Conservation (phyloP, 257 asterid genomes). For the Solanum habrochaites region DNA sequence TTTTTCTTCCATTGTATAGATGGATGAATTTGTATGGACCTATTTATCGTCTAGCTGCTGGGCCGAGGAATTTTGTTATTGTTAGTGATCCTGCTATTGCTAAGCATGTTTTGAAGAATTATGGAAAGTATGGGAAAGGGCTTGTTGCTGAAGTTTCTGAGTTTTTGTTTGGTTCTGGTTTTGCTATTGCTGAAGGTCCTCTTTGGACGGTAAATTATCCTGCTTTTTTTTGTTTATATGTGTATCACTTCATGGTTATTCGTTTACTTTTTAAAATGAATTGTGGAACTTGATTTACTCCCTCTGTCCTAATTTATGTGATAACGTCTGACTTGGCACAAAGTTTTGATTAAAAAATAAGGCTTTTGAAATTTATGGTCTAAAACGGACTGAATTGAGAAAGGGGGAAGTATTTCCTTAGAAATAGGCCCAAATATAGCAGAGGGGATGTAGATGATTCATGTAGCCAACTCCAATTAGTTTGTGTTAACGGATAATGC, state of each 20-base stretch:
- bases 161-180: constrained; percentile 93
- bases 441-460: neutral
- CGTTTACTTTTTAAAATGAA: neutral
- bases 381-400: neutral
- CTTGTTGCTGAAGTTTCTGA: constrained; percentile 89
- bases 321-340: neutral
- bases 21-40: constrained; percentile 93
- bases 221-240: neutral
- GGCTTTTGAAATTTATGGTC: neutral
- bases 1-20: constrained; percentile 76
- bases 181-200: constrained; percentile 96
- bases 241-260: neutral
- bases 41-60: constrained; percentile 78
- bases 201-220: constrained; percentile 70
- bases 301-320: neutral
- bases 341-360: neutral
- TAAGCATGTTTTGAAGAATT: constrained; percentile 71
- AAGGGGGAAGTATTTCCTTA: neutral
- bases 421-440: neutral
- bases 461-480: neutral
- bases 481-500: neutral
- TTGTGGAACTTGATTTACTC: neutral
- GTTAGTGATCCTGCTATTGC: constrained; percentile 94
- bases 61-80: constrained; percentile 70
- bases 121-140: constrained; percentile 80